phyloP scores from a whole-genome alignment of 2,329 filamentous ascomycete genomes.

The Alternaria dauci region DNA sequence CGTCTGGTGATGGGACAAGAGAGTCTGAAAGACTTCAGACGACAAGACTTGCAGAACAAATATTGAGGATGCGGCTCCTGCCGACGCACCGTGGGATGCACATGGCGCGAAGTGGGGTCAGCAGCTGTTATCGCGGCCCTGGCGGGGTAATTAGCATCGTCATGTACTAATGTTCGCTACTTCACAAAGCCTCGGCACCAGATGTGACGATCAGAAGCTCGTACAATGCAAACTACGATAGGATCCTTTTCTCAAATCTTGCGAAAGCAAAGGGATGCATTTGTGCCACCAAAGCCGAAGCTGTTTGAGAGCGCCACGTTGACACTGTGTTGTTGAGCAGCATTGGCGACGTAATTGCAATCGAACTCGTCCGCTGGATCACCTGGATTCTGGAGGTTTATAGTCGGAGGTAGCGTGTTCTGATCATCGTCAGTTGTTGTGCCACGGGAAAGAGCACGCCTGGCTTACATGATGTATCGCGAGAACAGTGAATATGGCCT shows the following conservation, averaged over 20 bases:
- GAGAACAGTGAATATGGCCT: slow-evolving; percentile 85
- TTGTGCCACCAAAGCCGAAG: slow-evolving; percentile 97
- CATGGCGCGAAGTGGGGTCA: slow-evolving; percentile 29
- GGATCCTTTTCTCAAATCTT: slow-evolving; percentile 35
- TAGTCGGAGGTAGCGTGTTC: slow-evolving; percentile 82
- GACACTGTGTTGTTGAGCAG: slow-evolving; percentile 74
- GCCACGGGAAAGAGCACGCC: too few relatives aligned
- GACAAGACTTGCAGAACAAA: background rate
- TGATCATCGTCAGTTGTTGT: slow-evolving; percentile 50
- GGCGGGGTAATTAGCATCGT: slow-evolving; percentile 27
- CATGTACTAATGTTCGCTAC: slow-evolving; percentile 25
- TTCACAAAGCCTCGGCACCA: background rate
- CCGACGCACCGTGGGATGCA: slow-evolving; percentile 23
- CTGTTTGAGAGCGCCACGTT: slow-evolving; percentile 87
- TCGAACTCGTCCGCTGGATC: slow-evolving; percentile 68
- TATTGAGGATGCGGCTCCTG: background rate
- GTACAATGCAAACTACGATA: background rate
- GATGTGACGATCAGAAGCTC: background rate
- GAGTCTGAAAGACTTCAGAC: background rate
- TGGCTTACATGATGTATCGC: slow-evolving; percentile 77
- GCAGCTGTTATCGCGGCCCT: slow-evolving; percentile 21
- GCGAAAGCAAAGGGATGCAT: slow-evolving; percentile 85
- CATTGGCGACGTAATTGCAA: slow-evolving; percentile 84
- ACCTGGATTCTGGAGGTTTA: slow-evolving; percentile 76
- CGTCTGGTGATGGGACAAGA: background rate